Base-by-base conservation (phyloP, 768 basidiomycete species). In the Myochromella boudieri region DNA sequence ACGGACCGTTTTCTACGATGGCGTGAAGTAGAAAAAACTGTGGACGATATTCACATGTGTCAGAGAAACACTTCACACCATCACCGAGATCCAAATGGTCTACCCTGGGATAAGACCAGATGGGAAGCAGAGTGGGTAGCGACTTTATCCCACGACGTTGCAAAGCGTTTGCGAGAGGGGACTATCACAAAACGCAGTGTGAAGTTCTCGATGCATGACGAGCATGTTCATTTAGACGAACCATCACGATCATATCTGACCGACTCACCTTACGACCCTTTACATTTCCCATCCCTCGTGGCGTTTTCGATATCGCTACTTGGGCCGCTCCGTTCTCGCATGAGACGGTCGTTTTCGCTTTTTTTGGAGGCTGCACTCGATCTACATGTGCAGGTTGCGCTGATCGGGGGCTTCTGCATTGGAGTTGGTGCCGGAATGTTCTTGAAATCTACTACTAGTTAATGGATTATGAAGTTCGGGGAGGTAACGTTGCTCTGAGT, bases 51-150 rank as follows among this genome's bases (percentile, higher is more conserved):
- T 31, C 67, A 66, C 27, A 58, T 52, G 42, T 53, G 50, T 3
- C 62, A 57, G 44, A 63, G 65, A 12, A 44, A 55, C 52, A 59
- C 60, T 43, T 45, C 25, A 20, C 29, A 44, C 17, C 39, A 45
- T 33, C 55, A 55, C 44, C 48, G 51, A 12, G 44, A 50, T 28
- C 34, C 51, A 2, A 46, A 51, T n/a, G 53, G 47, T 7, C 46
- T 55, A 33, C 60, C 55, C 2, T 86, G 84, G 85, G 74, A 76
- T 58, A 83, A 84, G 64, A 73, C 74, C 12, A 72, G 67, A 39
- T 87, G 84, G 84, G 85, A 86, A 58, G 69, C 77, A 2, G 78
- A 84, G 54, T 86, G 82, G 82, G 78, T 80, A 55, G 64, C 63
- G 12, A 67, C 64, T 26, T 67, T 87, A n/a, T 85, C 84, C 15